These are phyloP conservation scores for Heterobasidion annosum DNA, from an alignment of 1,284 basidiomycete genomes.

Conservation along the genomic window DNA sequence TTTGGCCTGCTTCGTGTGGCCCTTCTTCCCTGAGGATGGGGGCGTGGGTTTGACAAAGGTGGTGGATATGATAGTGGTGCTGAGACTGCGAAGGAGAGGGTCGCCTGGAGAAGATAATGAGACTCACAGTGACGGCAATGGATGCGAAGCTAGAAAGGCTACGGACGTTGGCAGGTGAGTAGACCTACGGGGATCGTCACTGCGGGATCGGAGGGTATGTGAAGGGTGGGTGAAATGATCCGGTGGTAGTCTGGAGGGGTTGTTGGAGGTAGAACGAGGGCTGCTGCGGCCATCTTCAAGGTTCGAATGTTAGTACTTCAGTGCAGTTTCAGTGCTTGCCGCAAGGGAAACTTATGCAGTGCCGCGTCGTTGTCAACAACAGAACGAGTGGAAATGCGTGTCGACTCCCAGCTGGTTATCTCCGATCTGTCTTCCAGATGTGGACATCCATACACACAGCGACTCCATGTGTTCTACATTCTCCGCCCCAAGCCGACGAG, in stretches of 20 bases:
- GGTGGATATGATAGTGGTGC: conserved; percentile 43
- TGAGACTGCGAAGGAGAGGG: conserved; percentile 48
- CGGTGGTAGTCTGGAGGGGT: conserved; percentile 55
- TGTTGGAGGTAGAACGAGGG: conserved; percentile 24
- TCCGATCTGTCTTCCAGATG: too few species aligned
- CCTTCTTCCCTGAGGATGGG: conserved; percentile 19
- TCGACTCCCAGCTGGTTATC: too few species aligned
- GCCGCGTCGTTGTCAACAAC: too few species aligned
- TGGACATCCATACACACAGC: too few species aligned
- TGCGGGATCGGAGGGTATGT: conserved; percentile 38
- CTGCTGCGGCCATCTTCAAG: conserved; percentile 22
- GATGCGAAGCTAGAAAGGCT: conserved; percentile 4
- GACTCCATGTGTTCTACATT: too few species aligned
- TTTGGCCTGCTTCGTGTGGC: conserved; percentile 38
- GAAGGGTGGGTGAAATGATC: conserved; percentile 47
- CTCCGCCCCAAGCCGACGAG: too few species aligned
- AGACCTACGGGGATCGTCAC: conserved; percentile 59
- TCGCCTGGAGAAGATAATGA: conserved; percentile 36
- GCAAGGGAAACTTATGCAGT: too few species aligned
- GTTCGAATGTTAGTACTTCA: background rate
- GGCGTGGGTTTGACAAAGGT: conserved; percentile 28
- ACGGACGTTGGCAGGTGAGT: conserved; percentile 62
- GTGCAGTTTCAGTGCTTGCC: too few species aligned
- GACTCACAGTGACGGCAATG: conserved; percentile 5
- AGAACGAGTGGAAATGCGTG: too few species aligned